Evolutionary conservation across 495 filamentous ascomycete species (phyloP), one percentile per base, ranked within the genome.

Genomic region (Talaromyces adpressus): DNA sequence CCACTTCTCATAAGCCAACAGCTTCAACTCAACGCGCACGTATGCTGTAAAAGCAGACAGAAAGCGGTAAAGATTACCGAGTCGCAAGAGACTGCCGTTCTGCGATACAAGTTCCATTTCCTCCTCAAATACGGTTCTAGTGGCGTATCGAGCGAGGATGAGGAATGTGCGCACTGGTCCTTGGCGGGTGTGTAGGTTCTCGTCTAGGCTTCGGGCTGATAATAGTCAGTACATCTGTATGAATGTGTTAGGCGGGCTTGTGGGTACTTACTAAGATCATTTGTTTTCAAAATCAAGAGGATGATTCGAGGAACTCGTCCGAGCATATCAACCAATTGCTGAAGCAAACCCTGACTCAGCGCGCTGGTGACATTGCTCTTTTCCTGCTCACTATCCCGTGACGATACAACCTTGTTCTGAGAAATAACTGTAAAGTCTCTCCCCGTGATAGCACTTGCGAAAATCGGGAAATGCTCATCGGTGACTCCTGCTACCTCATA

Each of bases 361-460:
- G 92, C 91, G 39, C 82, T 81, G 32, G 89, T 86, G 71, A 98
- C 93, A 6, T 83, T 82, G 57, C 93, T 82, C 70, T 93, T 92
- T 75, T 98, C 95, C 36, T 84, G 76, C 2, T 80, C 81, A 1
- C 87, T 86, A 16, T 91, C 83, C 1, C 82, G 74, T 52, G 85
- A 82, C 20, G 89, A 85, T 12, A 90, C 85, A 25, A 76, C 76
- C 61, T 80, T 80, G 9, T 79, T 80, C 62, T 80, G 79, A 30
- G 77, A 82, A 47, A 97, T 79, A 1, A 91, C 87, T 29, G 78
- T 85, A 71, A 88, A 99, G 69, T 99, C 95, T 54, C 95, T 81
- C 14, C 95, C 95, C 0, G 95, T 99, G 74, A 99, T 98, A 20
- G 94, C 95, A 56, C 89, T 92, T 1, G 95, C 95, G 69, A 99